Conservation (phyloP, 1,284 basidiomycete genomes). For the Leccinum angustisporum region DNA sequence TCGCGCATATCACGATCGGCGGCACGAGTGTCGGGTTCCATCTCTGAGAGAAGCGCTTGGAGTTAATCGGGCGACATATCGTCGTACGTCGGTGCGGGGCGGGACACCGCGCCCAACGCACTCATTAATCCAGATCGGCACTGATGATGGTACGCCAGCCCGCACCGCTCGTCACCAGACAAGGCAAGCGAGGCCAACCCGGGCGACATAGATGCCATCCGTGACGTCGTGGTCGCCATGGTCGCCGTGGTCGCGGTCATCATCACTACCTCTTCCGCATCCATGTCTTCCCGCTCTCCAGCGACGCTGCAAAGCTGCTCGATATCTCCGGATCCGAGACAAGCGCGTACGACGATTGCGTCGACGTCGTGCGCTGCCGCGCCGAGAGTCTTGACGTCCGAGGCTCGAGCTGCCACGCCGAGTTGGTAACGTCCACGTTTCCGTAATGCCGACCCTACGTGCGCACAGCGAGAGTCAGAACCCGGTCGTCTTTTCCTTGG, state of each 20-base stretch:
- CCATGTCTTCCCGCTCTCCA: conserved; percentile 68
- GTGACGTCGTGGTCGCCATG: neutral
- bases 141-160: conserved; percentile 25
- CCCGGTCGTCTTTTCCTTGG: neutral
- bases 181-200: conserved; percentile 58
- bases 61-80: conserved; percentile 65
- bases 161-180: conserved; percentile 50
- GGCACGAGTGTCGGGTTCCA: conserved; percentile 77
- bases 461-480: neutral
- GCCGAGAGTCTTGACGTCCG: conserved; percentile 48
- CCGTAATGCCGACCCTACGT: conserved; percentile 68
- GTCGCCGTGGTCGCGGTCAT: conserved; percentile 12
- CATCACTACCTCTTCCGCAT: conserved; percentile 55
- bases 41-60: conserved; percentile 67
- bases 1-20: conserved; percentile 79
- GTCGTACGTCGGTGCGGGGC: conserved; percentile 53
- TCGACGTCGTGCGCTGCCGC: conserved; percentile 70
- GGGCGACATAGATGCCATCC: conserved; percentile 43
- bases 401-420: conserved; percentile 77
- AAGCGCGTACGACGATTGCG: conserved; percentile 74
- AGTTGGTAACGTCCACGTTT: conserved; percentile 58
- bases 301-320: conserved; percentile 75
- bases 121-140: conserved; percentile 32
- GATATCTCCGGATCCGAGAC: conserved; percentile 78
- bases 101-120: conserved; percentile 57